Base-by-base conservation (phyloP, 768 basidiomycete genomes). In the Kwoniella heveanensis region DNA sequence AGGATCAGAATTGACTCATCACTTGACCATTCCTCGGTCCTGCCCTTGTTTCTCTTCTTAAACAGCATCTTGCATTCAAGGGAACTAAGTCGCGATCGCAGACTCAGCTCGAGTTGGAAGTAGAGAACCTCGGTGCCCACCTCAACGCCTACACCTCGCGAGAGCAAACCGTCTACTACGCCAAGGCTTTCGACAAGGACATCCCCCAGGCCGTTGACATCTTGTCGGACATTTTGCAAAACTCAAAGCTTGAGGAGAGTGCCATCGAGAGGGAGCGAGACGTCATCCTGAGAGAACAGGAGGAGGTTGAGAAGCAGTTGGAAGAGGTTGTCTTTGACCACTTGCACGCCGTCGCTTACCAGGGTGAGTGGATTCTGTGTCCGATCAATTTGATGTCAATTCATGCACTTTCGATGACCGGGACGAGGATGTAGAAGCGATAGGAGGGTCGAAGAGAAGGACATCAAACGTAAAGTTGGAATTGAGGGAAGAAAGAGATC, bases 271-370 rank as follows among this genome's bases (percentile, higher is more conserved):
- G 94, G 68, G 96, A 98, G 83, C 87, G 94, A 48, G 92, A 94
- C 79, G 94, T 98, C 46, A 98, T 98, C 70, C 81, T 98, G 59
- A 85, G 96, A 67, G 96, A 99, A 81, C 94, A 96, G 83, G 91
- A 97, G 83, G 96, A 98, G 83, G 96, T 98, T 29, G 93, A 96
- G 83, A 98, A 98, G 83, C 93, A 96, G 84, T 82, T 90, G 55
- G 94, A 97, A 83, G 96, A 98, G 81, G 94, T 98, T 74, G 92
- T 98, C 9, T 98, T 99, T 73, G 96, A 98, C 83, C 96, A 99
- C 79, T 82, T 99, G 63, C 96, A 99, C 81, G 84, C 95, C 49
- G 88, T 97, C 67, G 96, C 96, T 57, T 99, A 93, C 87, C 91
- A 94, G 82, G 87, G 94, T 94, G 77, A 70, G 86, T 83, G 32